Base-by-base conservation (phyloP, 345 rosid species). In the Barbarea vulgaris region DNA sequence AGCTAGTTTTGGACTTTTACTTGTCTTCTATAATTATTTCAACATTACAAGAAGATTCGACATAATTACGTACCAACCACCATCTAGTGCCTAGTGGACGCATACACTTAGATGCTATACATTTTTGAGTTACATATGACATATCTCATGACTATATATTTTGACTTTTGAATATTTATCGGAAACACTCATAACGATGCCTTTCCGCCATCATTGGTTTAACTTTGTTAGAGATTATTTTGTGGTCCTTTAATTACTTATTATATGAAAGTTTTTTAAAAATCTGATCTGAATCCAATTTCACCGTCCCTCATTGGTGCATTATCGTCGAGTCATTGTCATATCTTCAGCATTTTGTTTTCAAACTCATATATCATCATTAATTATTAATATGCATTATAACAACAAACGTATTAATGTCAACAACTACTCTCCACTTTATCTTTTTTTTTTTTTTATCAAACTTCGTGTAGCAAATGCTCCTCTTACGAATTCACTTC, bases 41-140 rank as follows among this genome's bases (percentile, higher is more conserved):
- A 21, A 34, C 30, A 21, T 52, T 50, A 50, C 28, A 50, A 33
- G 44, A 65, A 4, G 21, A 8, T 21, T 37, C 37, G 25, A 53
- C 31, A 54, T 53, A 15, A 53, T 0, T 54, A 68, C 36, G 4
- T 54, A 53, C 72, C 72, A n/a, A 53, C 62, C 72, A 24, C 12
- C 12, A 22, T 3, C 48, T 21, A 67, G 47, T 34, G 70, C 11
- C 47, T 19, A 53, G 36, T 36, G 72, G 50, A 67, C 47, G 13
- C 13, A 64, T 21, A 37, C 14, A 61, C 67, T 25, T 24, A 48
- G 19, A 71, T 60, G 76, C 59, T 72, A 1, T 50, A 48, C 68
- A 50, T 34, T 37, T 58, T 51, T 59, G 27, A 61, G 60, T 72
- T 34, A 70, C n/a, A n/a, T n/a, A n/a, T n/a, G n/a, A n/a, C n/a